Base-by-base conservation (phyloP, 257 asterid genomes). In the Lycium barbarum region DNA sequence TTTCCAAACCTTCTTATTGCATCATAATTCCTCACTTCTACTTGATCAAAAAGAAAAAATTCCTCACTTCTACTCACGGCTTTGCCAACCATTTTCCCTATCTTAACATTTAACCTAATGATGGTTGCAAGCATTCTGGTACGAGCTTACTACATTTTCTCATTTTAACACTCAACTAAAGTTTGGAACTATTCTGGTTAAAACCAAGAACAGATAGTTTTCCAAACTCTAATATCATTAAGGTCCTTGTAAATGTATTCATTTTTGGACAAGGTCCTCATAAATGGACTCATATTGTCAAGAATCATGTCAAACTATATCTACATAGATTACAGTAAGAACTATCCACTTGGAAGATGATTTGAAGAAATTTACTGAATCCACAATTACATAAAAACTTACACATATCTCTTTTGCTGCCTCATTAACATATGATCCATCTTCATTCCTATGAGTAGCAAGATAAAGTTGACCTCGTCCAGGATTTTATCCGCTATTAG, bases 271-370 rank as follows among this genome's bases (percentile, higher is more conserved):
- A 70, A 70, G 1, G 33, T 70, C 33, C 54, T 38, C 76, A 38
- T 70, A 70, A 70, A 70, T 38, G 53, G 38, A 70, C 53, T 38
- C 78, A 38, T 15, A 70, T 70, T 38, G 78, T 15, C 78, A 70
- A 70, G 33, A 68, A 38, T 70, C 78, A 8, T 38, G 78, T 9
- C 53, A 15, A 38, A 70, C 76, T 38, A 38, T 38, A 70, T 15
- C 33, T 55, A 70, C 53, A 0, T 9, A 72, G 57, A n/a, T 43
- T 72, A 43, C 57, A 43, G 36, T 38, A 70, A 70, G 78, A 1
- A 70, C 8, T 38, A 45, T 72, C 57, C 9, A 72, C 17, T 43
- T 4, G 17, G 79, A 43, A 40, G 18, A 72, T 43, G 5, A 38
- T 70, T 17, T 38, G 53, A 70, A 70, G 78, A 70, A 70, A 43